Percentiles rank a stretch among this genome's conserved stretches.
phyloP scores from a whole-genome alignment of 805 yeast genomes.

The Candida easanensis region DNA sequence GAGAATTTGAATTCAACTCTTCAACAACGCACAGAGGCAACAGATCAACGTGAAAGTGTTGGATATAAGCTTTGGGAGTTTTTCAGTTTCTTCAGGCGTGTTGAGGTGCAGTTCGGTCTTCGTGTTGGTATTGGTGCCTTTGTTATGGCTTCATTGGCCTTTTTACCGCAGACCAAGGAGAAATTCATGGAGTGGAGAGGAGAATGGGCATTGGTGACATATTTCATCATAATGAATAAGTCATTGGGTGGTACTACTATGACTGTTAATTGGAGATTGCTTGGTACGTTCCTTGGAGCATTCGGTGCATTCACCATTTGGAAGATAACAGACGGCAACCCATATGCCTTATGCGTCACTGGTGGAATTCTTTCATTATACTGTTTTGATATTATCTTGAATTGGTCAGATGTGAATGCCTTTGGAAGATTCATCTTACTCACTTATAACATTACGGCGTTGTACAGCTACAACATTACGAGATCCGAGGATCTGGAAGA shows the following conservation, averaged over 20 bases:
- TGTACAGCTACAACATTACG: slow-evolving; percentile 70
- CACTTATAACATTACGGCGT: slow-evolving; percentile 74
- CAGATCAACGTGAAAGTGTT: slow-evolving; percentile 16
- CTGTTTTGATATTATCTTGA: slow-evolving; percentile 54
- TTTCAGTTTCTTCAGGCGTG: slow-evolving; percentile 50
- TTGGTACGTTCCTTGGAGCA: slow-evolving; percentile 78
- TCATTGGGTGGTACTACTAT: slow-evolving; percentile 81
- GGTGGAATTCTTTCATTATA: slow-evolving; percentile 38
- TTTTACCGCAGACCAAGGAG: slow-evolving; percentile 50
- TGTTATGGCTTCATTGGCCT: slow-evolving; percentile 64
- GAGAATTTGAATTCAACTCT: slow-evolving; percentile 17
- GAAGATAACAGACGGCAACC: slow-evolving; percentile 55
- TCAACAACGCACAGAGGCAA: slow-evolving; percentile 24
- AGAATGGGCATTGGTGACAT: slow-evolving; percentile 85
- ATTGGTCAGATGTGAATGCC: slow-evolving; percentile 59
- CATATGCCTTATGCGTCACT: slow-evolving; percentile 46
- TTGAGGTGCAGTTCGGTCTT: slow-evolving; percentile 75
- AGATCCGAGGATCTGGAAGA: slow-evolving; percentile 54
- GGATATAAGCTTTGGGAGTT: slow-evolving; percentile 45
- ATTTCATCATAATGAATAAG: slow-evolving; percentile 80
- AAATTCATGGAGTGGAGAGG: slow-evolving; percentile 65
- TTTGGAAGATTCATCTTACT: slow-evolving; percentile 69
- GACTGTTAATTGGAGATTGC: slow-evolving; percentile 69
- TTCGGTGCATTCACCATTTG: slow-evolving; percentile 56
- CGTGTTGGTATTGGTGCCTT: slow-evolving; percentile 79